Conservation (phyloP, 345 rosid species). For the Cardamine resedifolia region DNA sequence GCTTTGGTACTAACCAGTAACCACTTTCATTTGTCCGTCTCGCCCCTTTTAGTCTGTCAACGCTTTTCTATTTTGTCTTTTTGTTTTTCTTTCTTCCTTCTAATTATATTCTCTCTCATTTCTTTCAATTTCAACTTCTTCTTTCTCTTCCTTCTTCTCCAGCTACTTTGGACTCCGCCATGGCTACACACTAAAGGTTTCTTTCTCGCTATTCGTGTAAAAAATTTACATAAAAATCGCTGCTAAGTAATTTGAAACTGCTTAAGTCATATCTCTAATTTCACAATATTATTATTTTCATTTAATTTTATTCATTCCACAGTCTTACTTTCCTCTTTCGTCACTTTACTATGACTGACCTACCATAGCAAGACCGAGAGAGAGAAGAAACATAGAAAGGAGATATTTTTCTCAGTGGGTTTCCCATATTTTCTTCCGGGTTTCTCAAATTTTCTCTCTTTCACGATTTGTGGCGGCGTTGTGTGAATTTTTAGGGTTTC, state of each 20-base stretch:
- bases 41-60: conserved; percentile 36
- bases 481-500: conserved; percentile 40
- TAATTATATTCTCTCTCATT: not conserved
- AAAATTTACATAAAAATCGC: not conserved
- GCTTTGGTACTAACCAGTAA: conserved; percentile 15
- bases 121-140: not conserved
- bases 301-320: not conserved
- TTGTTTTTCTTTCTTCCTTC: conserved; percentile 19
- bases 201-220: not conserved
- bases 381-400: not conserved
- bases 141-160: not conserved
- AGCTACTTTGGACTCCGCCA: conserved; percentile 30
- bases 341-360: conserved; percentile 37
- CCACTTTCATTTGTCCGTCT: conserved; percentile 37
- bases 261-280: not conserved
- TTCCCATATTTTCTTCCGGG: not conserved
- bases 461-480: conserved; percentile 16
- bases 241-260: not conserved
- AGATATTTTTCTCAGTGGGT: conserved; percentile 16
- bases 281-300: not conserved
- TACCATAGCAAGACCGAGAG: conserved; percentile 20
- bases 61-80: conserved; percentile 43
- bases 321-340: conserved; percentile 38
- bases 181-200: conserved; percentile 9
- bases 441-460: not conserved